Evolutionary conservation across 2,329 filamentous ascomycete species (phyloP), one percentile per base, ranked within the genome.

Genomic region (Aureobasidium lini): DNA sequence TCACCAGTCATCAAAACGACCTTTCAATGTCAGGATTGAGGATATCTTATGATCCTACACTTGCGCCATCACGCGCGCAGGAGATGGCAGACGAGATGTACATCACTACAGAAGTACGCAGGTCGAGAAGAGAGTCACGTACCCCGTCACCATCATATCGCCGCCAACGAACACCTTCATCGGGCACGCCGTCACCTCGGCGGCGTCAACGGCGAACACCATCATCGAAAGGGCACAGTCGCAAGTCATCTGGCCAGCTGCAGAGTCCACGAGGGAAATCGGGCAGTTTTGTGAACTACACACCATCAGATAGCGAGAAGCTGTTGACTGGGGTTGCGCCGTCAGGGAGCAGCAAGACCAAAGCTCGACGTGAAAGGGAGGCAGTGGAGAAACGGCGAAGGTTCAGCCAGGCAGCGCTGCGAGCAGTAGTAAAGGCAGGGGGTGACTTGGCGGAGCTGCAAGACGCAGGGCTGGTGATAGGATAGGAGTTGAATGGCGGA

Each of bases 311-410:
- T 72, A 86, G 85, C 67, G 77, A 81, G 13, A 84, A 88, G 69
- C 86, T 99, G 44, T 83, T 99, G 73, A 90, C 84, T 7, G 93
- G 92, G 5, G 94, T 99, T 11, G 94, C 94, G 47, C 93, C 93
- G 0, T 92, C 87, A 64, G 94, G 94, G 9, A 91, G 86, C 66
- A 89, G 84, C 65, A 97, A 97, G 81, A 97, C 94, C 8, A 96
- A 96, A 71, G 90, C 90, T n/a, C 78, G 91, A 59, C 78, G 94
- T 53, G 93, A 97, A 73, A 88, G 90, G 71, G 93, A 96, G 76
- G 90, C 90, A 1, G 79, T 82, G 57, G 93, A 96, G 69, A 86
- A 87, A 73, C 79, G 89, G 66, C 76, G 86, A 65, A 80, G 82
- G 69, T 70, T 92, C 59, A 86, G 82, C 67, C 84, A 89, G 71